Base-by-base conservation (phyloP, 495 filamentous ascomycete genomes). In the Lepraria neglecta region DNA sequence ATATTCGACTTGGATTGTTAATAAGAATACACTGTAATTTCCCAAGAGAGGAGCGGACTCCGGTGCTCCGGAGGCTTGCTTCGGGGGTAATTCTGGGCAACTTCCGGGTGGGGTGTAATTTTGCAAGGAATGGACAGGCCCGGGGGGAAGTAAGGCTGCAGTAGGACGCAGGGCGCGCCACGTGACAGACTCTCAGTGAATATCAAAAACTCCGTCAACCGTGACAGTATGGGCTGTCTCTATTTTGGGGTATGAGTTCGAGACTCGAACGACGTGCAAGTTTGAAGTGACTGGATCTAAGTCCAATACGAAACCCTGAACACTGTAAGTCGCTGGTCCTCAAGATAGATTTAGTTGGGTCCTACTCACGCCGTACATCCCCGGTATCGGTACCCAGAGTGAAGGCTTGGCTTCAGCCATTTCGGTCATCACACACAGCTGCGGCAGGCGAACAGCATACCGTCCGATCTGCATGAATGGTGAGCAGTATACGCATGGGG, bases 241-340 rank as follows among this genome's bases (percentile, higher is more conserved):
- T 6, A 7, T 27, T 48, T 7, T 48, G 5, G 45, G 45, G 17
- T 19, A 48, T 6, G 48, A 2, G 27, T 52, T 52, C 48, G 48
- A 52, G 48, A 31, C 48, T 15, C 30, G 48, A 15, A 52, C 14
- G 17, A 52, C 48, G 24, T 52, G 48, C 48, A 52, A 24, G 48
- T 19, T 27, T 28, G 24, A 7, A 12, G 48, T 31, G 48, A 12
- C 21, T 52, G 48, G 48, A 31, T 52, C 30, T 15, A 52, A 33
- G 12, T 52, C 48, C 21, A 52, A 14, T 28, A 52, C 48, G 10
- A 52, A 52, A 5, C 48, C 48, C 48, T 52, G 21, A 10, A 52
- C 11, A 15, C 1, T n/a, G 44, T 46, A 46, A 46, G 21, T 31
- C 24, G 2, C 24, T 9, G 9, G 21, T 19, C 27, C 21, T 52